Conservation (phyloP, 495 filamentous ascomycete species). For the Tuber umbilicatum region DNA sequence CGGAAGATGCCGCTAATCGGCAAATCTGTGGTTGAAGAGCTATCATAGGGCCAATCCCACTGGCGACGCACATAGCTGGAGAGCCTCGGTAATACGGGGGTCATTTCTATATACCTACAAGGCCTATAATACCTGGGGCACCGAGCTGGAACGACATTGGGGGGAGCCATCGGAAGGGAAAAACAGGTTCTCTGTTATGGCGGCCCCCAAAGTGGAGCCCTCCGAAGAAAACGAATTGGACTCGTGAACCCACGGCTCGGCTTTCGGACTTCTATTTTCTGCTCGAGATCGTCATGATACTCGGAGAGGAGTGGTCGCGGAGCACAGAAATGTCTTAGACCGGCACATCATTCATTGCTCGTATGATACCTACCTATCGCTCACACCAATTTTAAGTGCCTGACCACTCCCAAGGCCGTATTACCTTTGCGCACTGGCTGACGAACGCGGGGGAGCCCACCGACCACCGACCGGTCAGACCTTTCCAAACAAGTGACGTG, state of each 20-base stretch:
- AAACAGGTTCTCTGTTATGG: background rate
- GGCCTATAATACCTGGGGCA: background rate
- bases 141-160: background rate
- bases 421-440: background rate
- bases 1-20: background rate
- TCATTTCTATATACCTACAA: background rate
- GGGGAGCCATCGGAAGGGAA: background rate
- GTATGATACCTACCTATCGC: background rate
- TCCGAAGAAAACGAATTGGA: background rate
- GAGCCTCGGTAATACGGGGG: background rate
- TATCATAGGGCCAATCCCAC: background rate
- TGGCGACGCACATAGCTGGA: background rate
- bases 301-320: background rate
- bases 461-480: background rate
- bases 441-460: background rate
- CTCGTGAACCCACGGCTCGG: background rate
- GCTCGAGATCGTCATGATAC: background rate
- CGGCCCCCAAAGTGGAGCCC: background rate
- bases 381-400: background rate
- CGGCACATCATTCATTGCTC: background rate
- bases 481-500: background rate
- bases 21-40: background rate
- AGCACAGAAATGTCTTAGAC: background rate
- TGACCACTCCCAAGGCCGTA: background rate
- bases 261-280: background rate